Percentiles rank a stretch among this genome's conserved stretches.
Evolutionary conservation across 23 red algal species (phyloP).

Genomic region (Gracilariopsis chorda): DNA sequence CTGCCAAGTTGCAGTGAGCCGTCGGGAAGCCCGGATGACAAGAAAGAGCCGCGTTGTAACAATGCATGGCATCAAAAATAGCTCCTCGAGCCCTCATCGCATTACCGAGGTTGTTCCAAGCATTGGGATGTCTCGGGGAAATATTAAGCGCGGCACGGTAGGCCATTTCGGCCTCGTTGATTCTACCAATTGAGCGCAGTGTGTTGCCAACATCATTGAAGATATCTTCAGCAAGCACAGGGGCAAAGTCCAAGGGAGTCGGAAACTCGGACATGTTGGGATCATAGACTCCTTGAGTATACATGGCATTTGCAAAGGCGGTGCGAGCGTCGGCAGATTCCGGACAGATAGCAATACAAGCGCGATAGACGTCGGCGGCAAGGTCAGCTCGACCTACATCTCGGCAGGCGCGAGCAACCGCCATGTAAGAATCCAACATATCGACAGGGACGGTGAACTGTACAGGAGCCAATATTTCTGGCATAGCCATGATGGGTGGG

Average conservation of each 20-base stretch:
- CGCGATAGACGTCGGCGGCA: constrained; percentile 35
- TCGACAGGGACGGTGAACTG: constrained; percentile 33
- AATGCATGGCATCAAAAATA: constrained; percentile 50
- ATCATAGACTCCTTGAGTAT: constrained; percentile 25
- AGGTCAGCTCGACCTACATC: constrained; percentile 23
- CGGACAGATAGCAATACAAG: constrained; percentile 34
- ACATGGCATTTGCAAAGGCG: background rate
- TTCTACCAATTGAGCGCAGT: constrained; percentile 17
- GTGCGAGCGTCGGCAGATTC: constrained; percentile 35
- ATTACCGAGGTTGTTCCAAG: constrained; percentile 72
- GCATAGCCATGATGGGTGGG: background rate
- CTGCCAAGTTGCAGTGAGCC: constrained; percentile 63
- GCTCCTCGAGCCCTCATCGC: constrained; percentile 52
- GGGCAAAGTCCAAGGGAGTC: constrained; percentile 8
- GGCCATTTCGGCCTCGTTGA: constrained; percentile 48
- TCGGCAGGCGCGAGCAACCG: constrained; percentile 35
- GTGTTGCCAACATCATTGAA: constrained; percentile 60
- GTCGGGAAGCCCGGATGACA: constrained; percentile 41
- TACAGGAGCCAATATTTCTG: constrained; percentile 11
- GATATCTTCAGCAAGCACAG: constrained; percentile 35
- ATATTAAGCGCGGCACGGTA: constrained; percentile 53
- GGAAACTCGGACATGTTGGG: background rate
- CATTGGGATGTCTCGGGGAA: constrained; percentile 50
- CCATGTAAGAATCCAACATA: constrained; percentile 28
- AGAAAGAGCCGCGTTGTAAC: constrained; percentile 30